Conservation (phyloP, 2,329 filamentous ascomycete genomes). For the Aspergillus tubingensis region DNA sequence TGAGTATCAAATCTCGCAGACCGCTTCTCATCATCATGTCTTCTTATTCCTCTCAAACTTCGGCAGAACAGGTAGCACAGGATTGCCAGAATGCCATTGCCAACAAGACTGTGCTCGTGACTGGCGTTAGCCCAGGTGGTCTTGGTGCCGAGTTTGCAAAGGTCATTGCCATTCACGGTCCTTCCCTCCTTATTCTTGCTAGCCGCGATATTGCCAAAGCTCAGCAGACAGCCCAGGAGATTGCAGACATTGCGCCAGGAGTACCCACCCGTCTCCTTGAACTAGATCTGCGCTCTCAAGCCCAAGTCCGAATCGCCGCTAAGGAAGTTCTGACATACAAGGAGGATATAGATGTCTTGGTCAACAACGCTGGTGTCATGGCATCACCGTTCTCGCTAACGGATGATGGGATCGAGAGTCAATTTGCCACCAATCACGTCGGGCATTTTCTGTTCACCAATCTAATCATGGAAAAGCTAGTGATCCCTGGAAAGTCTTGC, state of each 20-base stretch:
- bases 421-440: conserved; percentile 43
- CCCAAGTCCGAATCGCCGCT: not conserved
- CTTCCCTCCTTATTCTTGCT: not conserved
- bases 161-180: not conserved
- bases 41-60: not conserved
- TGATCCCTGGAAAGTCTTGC: not conserved
- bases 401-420: conserved; percentile 40
- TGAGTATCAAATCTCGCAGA: not conserved
- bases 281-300: not conserved
- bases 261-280: not conserved
- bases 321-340: not conserved
- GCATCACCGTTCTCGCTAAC: conserved; percentile 37
- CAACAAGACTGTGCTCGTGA: not conserved
- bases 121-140: not conserved
- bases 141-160: not conserved
- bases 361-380: conserved; percentile 49
- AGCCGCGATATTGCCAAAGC: not conserved
- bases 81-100: not conserved
- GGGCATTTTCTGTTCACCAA: conserved; percentile 43
- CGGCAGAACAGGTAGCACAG: not conserved
- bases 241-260: not conserved
- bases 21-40: not conserved
- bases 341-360: conserved; percentile 36
- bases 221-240: not conserved
- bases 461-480: conserved; percentile 14